Evolutionary conservation across 1,139 yeast genomes (phyloP).

Genomic region (Geotrichum fermentans): DNA sequence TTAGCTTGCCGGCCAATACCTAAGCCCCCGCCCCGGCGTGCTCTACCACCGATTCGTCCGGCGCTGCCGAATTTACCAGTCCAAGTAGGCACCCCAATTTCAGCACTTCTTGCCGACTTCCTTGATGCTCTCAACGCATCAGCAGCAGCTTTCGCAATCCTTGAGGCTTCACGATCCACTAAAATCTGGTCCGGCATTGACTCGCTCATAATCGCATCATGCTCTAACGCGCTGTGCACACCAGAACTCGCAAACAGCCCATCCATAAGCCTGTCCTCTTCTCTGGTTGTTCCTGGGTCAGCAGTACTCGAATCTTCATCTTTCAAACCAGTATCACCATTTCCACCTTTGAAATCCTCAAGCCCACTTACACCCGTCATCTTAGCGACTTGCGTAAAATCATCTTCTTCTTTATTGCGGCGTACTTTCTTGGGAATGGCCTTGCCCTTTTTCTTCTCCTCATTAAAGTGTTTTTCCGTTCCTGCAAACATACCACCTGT

Average conservation of each 20-base stretch:
- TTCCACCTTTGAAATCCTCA: slow-evolving; percentile 46
- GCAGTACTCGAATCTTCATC: slow-evolving; percentile 30
- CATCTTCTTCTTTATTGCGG: slow-evolving; percentile 40
- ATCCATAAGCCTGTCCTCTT: slow-evolving; percentile 61
- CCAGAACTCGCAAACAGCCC: slow-evolving; percentile 70
- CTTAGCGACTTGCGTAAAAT: slow-evolving; percentile 49
- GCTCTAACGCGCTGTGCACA: slow-evolving; percentile 71
- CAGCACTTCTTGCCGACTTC: slow-evolving; percentile 54
- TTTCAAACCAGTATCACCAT: slow-evolving; percentile 30
- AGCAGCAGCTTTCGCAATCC: slow-evolving; percentile 74
- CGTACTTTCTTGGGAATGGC: slow-evolving; percentile 35
- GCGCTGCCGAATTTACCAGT: slow-evolving; percentile 89
- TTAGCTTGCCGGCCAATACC: neutral
- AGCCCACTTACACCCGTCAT: slow-evolving; percentile 54
- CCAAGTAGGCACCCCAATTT: slow-evolving; percentile 90
- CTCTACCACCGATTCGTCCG: slow-evolving; percentile 46
- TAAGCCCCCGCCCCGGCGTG: slow-evolving; percentile 9
- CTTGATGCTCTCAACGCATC: slow-evolving; percentile 67
- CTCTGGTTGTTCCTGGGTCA: slow-evolving; percentile 22
- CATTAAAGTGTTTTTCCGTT: slow-evolving; percentile 42
- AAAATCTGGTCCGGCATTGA: slow-evolving; percentile 51
- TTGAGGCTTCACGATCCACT: slow-evolving; percentile 69
- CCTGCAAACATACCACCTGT: slow-evolving; percentile 63
- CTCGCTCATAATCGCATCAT: slow-evolving; percentile 68
- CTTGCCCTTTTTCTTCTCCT: slow-evolving; percentile 28